Evolutionary conservation across 2,329 filamentous ascomycete genomes (phyloP).

Genomic region (Fusarium avenaceum): DNA sequence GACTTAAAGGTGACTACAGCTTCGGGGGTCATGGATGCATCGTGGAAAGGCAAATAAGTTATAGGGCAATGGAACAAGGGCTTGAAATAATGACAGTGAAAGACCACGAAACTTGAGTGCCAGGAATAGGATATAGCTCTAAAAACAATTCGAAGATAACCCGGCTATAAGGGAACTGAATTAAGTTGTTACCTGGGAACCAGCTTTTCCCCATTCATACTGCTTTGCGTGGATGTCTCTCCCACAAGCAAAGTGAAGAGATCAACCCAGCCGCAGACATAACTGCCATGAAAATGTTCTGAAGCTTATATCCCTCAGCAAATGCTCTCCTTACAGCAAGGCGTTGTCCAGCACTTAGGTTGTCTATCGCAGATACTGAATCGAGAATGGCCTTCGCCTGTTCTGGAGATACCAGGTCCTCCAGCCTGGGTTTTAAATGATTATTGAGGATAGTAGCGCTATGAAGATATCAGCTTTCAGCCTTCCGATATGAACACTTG

Average conservation of each 20-base stretch:
- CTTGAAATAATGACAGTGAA: too few species aligned
- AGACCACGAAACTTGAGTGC: too few species aligned
- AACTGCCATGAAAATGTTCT: constrained; percentile 10
- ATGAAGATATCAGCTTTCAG: fast-evolving
- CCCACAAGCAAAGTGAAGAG: not conserved
- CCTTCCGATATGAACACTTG: fast-evolving
- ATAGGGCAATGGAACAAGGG: too few species aligned
- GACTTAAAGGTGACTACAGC: constrained; percentile 28
- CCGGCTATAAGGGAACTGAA: too few species aligned
- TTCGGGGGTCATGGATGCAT: constrained; percentile 37
- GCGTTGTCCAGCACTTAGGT: not conserved
- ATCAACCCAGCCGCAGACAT: constrained; percentile 7
- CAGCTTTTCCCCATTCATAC: not conserved
- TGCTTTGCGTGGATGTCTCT: not conserved
- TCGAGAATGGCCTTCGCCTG: not conserved
- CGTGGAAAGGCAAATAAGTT: constrained; percentile 19
- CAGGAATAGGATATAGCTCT: too few species aligned
- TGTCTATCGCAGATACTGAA: not conserved
- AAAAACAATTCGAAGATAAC: too few species aligned
- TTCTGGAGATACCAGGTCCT: not conserved
- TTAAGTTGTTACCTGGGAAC: not conserved
- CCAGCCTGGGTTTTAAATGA: not conserved
- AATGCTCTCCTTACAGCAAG: not conserved
- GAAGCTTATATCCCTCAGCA: constrained; percentile 5
- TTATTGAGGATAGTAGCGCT: constrained; percentile 15